Evolutionary conservation across 768 basidiomycete species (phyloP).

Genomic region (Panellus pusillus): DNA sequence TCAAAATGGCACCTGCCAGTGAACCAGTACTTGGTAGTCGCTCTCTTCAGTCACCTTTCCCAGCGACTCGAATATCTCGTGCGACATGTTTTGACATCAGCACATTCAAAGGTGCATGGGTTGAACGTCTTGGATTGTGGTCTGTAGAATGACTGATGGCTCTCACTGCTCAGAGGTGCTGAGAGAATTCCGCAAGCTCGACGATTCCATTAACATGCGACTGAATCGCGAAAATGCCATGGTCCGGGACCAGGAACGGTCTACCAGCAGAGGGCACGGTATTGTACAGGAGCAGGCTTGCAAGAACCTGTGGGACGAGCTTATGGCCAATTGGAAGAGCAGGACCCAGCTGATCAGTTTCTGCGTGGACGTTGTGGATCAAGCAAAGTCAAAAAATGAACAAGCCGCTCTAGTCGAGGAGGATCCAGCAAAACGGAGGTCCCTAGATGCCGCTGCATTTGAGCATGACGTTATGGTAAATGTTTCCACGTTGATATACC

Average conservation of each 20-base stretch:
- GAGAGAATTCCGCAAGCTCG: conserved; percentile 77
- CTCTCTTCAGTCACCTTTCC: conserved; percentile 68
- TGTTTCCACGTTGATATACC: conserved; percentile 6
- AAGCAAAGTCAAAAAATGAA: conserved; percentile 57
- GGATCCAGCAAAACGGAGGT: conserved; percentile 48
- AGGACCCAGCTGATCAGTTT: conserved; percentile 74
- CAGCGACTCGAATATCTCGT: conserved; percentile 63
- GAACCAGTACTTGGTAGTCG: conserved; percentile 62
- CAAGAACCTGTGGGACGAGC: conserved; percentile 79
- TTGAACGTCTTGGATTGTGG: not conserved
- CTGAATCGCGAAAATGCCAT: conserved; percentile 77
- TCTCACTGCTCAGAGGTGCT: conserved; percentile 82
- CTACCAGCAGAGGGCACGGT: conserved; percentile 29
- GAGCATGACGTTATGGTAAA: conserved; percentile 72
- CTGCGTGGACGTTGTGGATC: conserved; percentile 70
- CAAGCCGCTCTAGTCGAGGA: conserved; percentile 42
- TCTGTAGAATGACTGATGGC: conserved; percentile 34
- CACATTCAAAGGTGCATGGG: conserved; percentile 12
- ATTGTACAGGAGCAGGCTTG: conserved; percentile 45
- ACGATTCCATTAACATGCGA: conserved; percentile 79
- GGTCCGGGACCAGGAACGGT: conserved; percentile 70
- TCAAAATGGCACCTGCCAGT: conserved; percentile 38
- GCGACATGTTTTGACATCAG: conserved; percentile 52
- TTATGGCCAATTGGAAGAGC: conserved; percentile 65
- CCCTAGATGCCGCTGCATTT: conserved; percentile 56